These are phyloP conservation scores for Apiospora sp. DNA, from an alignment of 2,329 filamentous ascomycete species.

Conservation along the genomic window DNA sequence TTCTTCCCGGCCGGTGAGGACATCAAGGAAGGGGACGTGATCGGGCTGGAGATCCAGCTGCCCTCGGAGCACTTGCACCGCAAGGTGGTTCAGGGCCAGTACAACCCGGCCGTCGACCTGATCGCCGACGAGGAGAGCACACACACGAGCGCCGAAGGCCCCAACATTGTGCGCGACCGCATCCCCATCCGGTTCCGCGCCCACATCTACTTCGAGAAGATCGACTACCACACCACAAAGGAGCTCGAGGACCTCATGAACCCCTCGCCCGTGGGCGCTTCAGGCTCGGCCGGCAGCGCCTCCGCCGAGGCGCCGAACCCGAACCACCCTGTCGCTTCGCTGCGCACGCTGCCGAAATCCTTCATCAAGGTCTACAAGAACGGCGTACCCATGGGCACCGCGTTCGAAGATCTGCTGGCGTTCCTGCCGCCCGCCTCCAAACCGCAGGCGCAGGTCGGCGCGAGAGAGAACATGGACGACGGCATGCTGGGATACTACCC, in stretches of 20 bases:
- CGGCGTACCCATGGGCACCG: conserved; percentile 82
- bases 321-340: conserved; percentile 75
- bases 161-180: conserved; percentile 92
- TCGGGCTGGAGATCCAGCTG: conserved; percentile 87
- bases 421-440: conserved; percentile 91
- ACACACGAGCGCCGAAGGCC: conserved; percentile 59
- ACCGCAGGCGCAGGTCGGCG: conserved; percentile 74
- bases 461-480: conserved; percentile 88
- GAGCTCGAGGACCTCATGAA: conserved; percentile 88
- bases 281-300: conserved; percentile 44
- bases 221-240: conserved; percentile 87
- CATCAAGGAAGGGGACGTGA: conserved; percentile 88
- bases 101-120: conserved; percentile 84
- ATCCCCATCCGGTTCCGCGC: conserved; percentile 94
- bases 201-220: conserved; percentile 92
- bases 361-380: conserved; percentile 94
- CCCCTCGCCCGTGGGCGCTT: conserved; percentile 61
- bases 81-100: conserved; percentile 86
- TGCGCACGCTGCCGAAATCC: conserved; percentile 87
- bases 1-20: conserved; percentile 83
- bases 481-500: conserved; percentile 96
- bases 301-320: conserved; percentile 68
- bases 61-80: conserved; percentile 86
- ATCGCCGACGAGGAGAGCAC: conserved; percentile 61
- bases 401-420: conserved; percentile 86